Base-by-base conservation (phyloP, 352 stramenopile species). In the Globisporangium recalcitrans region DNA sequence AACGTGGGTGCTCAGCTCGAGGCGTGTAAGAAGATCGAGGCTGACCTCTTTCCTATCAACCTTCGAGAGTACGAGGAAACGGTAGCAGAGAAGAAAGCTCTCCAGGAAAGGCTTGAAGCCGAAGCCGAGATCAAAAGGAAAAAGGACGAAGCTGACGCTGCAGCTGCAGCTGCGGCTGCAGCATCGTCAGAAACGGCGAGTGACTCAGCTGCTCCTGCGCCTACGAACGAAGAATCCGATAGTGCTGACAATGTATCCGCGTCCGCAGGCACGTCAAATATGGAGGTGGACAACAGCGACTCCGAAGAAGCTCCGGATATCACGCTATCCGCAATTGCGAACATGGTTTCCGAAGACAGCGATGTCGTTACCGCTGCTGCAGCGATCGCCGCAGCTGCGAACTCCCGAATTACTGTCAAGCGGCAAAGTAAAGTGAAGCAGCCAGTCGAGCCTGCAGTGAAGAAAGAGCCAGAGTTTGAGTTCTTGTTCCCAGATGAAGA, bases 201-300 rank as follows among this genome's bases (percentile, higher is more conserved):
- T 27, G 63, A 71, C 10, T 40, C 24, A n/a, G 22, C 6, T 44
- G 56, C 49, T 52, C 31, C 58, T 44, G 44, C n/a, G 26, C 38
- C 21, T 16, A 27, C 47, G 22, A 59, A 72, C 58, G 56, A 74
- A 52, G 69, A 70, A 9, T 62, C 73, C 0, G 69, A 83, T 60
- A 52, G 63, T 27, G 49, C 31, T 4, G 70, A 54, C 51, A 64
- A 64, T 60, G 65, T 38, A 67, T 62, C 61, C 73, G 67, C 52
- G 47, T 56, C 26, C 29, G 40, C 24, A 52, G 58, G 31, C 53
- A 60, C 68, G 9, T 85, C 78, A 3, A 91, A 80, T 57, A 93
- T 93, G 85, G 85, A 93, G 42, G 73, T 93, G 14, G 85, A 93
- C 55, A 87, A 84, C 55, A 93, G 85, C 59, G 85, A 93, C 44